Evolutionary conservation across 495 filamentous ascomycete genomes (phyloP).

Genomic region (Staphylotrichum tortipilum): DNA sequence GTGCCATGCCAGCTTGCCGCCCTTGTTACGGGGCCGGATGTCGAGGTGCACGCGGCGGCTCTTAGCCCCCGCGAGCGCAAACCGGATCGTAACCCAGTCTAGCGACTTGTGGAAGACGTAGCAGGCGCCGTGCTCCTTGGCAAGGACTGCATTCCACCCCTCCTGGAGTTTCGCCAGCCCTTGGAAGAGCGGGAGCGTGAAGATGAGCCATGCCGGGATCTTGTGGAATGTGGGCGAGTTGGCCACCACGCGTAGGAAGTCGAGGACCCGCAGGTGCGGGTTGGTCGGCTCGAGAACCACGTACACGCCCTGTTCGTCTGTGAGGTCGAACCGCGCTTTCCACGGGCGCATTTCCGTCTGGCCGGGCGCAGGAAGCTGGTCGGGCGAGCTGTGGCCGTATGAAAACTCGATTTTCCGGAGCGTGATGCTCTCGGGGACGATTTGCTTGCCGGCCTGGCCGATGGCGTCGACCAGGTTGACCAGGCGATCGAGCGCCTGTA

Average conservation of each 20-base stretch:
- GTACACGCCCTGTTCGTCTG: slow-evolving; percentile 23
- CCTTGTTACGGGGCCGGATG: slow-evolving; percentile 26
- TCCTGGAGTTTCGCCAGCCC: slow-evolving; percentile 52
- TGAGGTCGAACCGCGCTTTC: slow-evolving; percentile 33
- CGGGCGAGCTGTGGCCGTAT: slow-evolving; percentile 36
- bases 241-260: slow-evolving; percentile 52
- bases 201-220: slow-evolving; percentile 33
- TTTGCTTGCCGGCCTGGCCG: slow-evolving; percentile 37
- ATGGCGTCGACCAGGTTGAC: slow-evolving; percentile 58
- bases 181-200: slow-evolving; percentile 60
- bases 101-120: slow-evolving; percentile 35
- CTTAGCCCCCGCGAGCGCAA: slow-evolving; percentile 22
- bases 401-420: slow-evolving; percentile 54
- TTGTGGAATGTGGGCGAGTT: slow-evolving; percentile 38
- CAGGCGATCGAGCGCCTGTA: slow-evolving; percentile 55
- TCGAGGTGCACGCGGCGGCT: slow-evolving; percentile 29
- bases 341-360: slow-evolving; percentile 16
- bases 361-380: neutral
- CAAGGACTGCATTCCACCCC: slow-evolving; percentile 25
- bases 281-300: slow-evolving; percentile 54
- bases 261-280: slow-evolving; percentile 66
- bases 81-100: slow-evolving; percentile 44
- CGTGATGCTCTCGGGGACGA: slow-evolving; percentile 48
- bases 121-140: slow-evolving; percentile 30
- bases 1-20: slow-evolving; percentile 36